A percentile compares a stretch with the other conserved stretches of the same genome.
Evolutionary conservation across 257 asterid genomes (phyloP).

Genomic region (Penstemon davidsonii): DNA sequence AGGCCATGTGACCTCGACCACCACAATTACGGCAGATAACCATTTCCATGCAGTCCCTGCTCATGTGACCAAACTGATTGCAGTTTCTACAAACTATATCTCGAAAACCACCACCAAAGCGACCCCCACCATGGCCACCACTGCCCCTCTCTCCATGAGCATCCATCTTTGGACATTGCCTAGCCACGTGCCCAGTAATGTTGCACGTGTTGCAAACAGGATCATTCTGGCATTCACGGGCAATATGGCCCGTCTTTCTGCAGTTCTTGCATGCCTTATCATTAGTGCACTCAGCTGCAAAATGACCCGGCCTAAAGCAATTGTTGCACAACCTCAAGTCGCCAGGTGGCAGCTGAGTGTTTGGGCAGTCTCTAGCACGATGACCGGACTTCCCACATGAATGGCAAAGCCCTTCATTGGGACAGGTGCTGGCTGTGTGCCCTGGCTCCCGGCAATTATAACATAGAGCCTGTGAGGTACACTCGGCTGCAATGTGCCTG

Average conservation of each 20-base stretch:
- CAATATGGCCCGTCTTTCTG: conserved; percentile 58
- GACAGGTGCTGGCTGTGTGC: conserved; percentile 44
- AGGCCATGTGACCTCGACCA: conserved; percentile 55
- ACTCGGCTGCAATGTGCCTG: conserved; percentile 51
- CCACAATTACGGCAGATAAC: conserved; percentile 51
- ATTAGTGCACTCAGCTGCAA: conserved; percentile 51
- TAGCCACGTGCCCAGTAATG: conserved; percentile 54
- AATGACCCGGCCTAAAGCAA: conserved; percentile 48
- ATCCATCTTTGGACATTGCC: conserved; percentile 40
- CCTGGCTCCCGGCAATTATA: conserved; percentile 59
- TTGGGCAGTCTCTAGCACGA: conserved; percentile 47
- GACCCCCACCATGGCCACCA: conserved; percentile 37
- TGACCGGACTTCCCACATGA: conserved; percentile 50
- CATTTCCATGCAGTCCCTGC: conserved; percentile 49
- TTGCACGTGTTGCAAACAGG: conserved; percentile 67
- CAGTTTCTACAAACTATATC: conserved; percentile 51
- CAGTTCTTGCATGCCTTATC: conserved; percentile 68
- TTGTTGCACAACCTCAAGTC: conserved; percentile 54
- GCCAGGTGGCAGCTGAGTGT: conserved; percentile 42
- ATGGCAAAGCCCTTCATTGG: conserved; percentile 56
- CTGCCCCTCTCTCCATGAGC: conserved; percentile 39
- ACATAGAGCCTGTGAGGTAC: conserved; percentile 43
- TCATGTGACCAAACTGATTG: conserved; percentile 54
- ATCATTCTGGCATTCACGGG: conserved; percentile 58
- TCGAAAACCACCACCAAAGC: conserved; percentile 34